These are phyloP conservation scores for Lyophyllum shimeji DNA, from an alignment of 768 basidiomycete genomes.

Conservation along the genomic window DNA sequence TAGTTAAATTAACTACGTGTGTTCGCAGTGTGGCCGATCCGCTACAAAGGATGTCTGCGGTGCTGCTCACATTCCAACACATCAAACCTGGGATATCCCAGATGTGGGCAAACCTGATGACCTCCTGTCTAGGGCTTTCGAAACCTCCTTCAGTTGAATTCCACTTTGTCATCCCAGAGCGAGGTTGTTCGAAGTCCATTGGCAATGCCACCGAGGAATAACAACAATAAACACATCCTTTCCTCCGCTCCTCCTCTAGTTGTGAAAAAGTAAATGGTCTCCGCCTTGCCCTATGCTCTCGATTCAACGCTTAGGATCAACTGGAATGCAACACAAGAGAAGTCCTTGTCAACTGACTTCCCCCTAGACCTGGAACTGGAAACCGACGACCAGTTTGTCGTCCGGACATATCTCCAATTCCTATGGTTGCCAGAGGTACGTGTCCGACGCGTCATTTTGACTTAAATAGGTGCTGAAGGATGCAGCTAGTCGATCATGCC, in stretches of 20 bases:
- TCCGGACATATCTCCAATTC: conserved; percentile 70
- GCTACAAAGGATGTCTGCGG: too few species aligned
- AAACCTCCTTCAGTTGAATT: too few species aligned
- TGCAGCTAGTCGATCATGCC: conserved; percentile 67
- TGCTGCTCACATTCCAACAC: not conserved
- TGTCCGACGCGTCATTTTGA: conserved; percentile 2
- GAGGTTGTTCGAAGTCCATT: too few species aligned
- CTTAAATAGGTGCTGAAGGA: not conserved
- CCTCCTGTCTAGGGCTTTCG: too few species aligned
- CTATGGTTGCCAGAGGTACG: conserved; percentile 76
- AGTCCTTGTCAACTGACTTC: conserved; percentile 52
- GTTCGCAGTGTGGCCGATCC: too few species aligned
- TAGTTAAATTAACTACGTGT: too few species aligned
- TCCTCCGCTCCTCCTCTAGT: not conserved
- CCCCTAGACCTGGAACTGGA: conserved; percentile 50
- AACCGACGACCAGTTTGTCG: conserved; percentile 55
- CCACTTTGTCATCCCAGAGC: too few species aligned
- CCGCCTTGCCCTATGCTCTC: conserved; percentile 14
- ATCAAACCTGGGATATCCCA: too few species aligned
- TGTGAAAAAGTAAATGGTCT: conserved; percentile 14
- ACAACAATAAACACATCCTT: not conserved
- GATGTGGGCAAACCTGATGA: too few species aligned
- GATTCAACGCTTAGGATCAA: conserved; percentile 19
- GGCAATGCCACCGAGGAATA: not conserved
- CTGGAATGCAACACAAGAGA: conserved; percentile 65